Conservation (phyloP, 352 stramenopile species). For the Phytophthora multivora region DNA sequence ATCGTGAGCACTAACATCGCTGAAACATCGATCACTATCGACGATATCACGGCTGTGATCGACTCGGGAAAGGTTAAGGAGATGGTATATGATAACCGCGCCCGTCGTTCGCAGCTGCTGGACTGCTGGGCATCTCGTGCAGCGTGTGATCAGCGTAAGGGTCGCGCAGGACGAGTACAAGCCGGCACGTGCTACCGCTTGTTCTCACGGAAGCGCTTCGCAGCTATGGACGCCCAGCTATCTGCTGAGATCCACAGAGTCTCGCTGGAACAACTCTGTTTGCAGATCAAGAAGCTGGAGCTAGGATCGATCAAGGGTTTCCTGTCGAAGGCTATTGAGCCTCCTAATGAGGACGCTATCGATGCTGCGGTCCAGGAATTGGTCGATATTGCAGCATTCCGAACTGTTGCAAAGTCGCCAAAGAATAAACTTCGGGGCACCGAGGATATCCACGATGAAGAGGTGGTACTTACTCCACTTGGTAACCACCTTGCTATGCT, state of each 20-base stretch:
- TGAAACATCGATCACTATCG: constrained; percentile 91
- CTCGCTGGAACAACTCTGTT: constrained; percentile 83
- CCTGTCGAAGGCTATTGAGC: constrained; percentile 89
- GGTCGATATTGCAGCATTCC: constrained; percentile 89
- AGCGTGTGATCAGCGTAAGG: constrained; percentile 83
- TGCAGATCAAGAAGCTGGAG: constrained; percentile 87
- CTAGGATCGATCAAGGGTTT: constrained; percentile 79
- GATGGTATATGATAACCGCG: constrained; percentile 84
- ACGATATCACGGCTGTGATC: constrained; percentile 88
- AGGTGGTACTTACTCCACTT: constrained; percentile 92
- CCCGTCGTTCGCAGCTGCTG: constrained; percentile 74
- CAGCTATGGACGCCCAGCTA: constrained; percentile 69
- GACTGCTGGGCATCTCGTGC: constrained; percentile 85
- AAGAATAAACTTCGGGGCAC: constrained; percentile 15
- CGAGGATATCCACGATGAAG: constrained; percentile 38
- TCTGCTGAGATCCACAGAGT: constrained; percentile 89
- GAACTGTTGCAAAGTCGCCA: constrained; percentile 28
- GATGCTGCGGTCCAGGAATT: constrained; percentile 92
- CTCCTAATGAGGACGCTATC: constrained; percentile 90
- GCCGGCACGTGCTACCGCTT: constrained; percentile 80
- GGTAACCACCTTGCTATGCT: constrained; percentile 88
- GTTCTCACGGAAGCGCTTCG: constrained; percentile 70
- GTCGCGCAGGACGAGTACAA: constrained; percentile 81
- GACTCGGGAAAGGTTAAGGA: constrained; percentile 89
- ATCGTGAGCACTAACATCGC: constrained; percentile 90